phyloP scores from a whole-genome alignment of 768 basidiomycete species.

The Serendipita vermifera region DNA sequence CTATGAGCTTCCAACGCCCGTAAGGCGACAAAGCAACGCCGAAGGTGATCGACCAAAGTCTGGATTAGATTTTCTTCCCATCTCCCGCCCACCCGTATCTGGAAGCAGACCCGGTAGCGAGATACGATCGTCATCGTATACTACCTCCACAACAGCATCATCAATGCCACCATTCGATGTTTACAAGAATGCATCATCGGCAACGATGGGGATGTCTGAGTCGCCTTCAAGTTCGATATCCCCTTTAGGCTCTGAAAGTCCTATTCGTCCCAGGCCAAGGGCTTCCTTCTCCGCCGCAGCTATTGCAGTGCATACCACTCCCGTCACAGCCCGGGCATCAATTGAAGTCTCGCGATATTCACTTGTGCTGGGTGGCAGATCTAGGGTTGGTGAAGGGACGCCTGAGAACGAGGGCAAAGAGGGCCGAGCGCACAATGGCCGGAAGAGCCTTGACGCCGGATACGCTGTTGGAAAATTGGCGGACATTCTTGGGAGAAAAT shows the following conservation, averaged over 20 bases:
- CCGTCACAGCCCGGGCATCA: constrained; percentile 47
- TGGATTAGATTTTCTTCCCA: constrained; percentile 9
- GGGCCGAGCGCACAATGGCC: constrained; percentile 10
- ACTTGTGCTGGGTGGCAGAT: constrained; percentile 35
- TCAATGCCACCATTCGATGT: too few species aligned
- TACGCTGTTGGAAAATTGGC: constrained; percentile 42
- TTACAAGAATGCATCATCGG: constrained; percentile 19
- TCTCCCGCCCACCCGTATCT: constrained; percentile 22
- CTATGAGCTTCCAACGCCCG: constrained; percentile 7
- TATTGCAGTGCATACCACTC: constrained; percentile 60
- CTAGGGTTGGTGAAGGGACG: constrained; percentile 17
- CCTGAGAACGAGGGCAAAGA: constrained; percentile 17
- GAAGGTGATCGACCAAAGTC: neutral
- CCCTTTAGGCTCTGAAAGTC: constrained; percentile 23
- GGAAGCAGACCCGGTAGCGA: constrained; percentile 30
- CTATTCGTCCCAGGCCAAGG: constrained; percentile 27
- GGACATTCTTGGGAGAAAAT: constrained; percentile 32
- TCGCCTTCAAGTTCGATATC: constrained; percentile 28
- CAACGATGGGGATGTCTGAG: constrained; percentile 55
- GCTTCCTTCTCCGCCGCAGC: constrained; percentile 62
- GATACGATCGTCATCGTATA: constrained; percentile 15
- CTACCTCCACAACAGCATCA: neutral
- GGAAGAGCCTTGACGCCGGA: constrained; percentile 23
- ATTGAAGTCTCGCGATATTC: constrained; percentile 40
- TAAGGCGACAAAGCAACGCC: neutral